Conservation (phyloP, 2,329 filamentous ascomycete species). For the Penicillium sp. region DNA sequence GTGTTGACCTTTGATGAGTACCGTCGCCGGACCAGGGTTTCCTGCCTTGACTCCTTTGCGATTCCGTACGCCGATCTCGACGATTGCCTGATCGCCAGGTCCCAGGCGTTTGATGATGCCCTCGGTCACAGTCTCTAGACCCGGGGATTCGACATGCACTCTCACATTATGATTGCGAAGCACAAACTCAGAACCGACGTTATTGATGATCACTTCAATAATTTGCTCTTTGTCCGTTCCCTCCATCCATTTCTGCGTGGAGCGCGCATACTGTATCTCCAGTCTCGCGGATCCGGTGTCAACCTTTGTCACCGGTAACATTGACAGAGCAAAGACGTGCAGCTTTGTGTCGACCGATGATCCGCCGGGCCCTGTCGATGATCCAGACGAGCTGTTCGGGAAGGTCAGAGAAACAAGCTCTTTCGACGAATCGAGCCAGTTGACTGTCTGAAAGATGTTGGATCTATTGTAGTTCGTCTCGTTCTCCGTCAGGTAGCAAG, state of each 20-base stretch:
- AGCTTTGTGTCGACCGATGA: conserved; percentile 30
- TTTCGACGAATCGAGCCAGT: conserved; percentile 44
- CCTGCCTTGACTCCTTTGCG: conserved; percentile 32
- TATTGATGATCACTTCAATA: conserved; percentile 41
- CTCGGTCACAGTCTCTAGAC: conserved; percentile 35
- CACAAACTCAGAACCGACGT: conserved; percentile 38
- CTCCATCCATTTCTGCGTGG: conserved; percentile 45
- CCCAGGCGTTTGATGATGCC: conserved; percentile 43
- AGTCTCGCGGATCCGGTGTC: conserved; percentile 13
- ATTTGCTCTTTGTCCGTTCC: conserved; percentile 43
- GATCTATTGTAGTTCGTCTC: conserved; percentile 41
- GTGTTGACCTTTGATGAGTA: conserved; percentile 27
- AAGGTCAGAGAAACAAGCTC: conserved; percentile 38
- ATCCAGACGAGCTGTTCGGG: conserved; percentile 39
- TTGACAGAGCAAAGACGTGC: conserved; percentile 43
- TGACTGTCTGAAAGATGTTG: conserved; percentile 44
- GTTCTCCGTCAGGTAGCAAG: conserved; percentile 40
- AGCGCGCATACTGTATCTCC: conserved; percentile 43
- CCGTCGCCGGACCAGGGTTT: conserved; percentile 32
- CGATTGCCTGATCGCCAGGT: conserved; percentile 42
- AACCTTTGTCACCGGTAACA: conserved; percentile 31
- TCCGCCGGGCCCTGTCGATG: conserved; percentile 25
- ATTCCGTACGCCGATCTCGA: conserved; percentile 41
- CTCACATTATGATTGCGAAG: conserved; percentile 37
- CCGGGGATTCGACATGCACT: conserved; percentile 35